Percentiles rank a stretch among this genome's conserved stretches.
These are phyloP conservation scores for Gastrolobium bilobum DNA, from an alignment of 306 rosid genomes.

Conservation along the genomic window DNA sequence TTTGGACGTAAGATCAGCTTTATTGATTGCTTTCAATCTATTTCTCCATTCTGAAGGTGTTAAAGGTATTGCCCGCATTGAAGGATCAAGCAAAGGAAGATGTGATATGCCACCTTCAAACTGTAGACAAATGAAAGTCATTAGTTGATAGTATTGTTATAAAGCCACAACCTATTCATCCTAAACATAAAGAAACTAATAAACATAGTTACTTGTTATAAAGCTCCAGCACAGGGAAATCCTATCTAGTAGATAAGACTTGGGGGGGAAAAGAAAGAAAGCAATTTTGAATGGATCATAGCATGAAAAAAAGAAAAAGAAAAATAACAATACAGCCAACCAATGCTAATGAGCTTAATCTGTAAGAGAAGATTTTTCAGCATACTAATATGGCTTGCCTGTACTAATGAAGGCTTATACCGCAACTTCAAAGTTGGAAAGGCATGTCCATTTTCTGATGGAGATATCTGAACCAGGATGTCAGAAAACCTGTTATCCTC, in stretches of 20 bases:
- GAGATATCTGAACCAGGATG: constrained; percentile 79
- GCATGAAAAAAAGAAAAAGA: background rate
- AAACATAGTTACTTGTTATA: constrained; percentile 26
- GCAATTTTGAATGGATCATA: background rate
- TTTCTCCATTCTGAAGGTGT: constrained; percentile 86
- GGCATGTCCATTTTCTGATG: constrained; percentile 77
- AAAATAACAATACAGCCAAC: constrained; percentile 10
- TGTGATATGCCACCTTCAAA: constrained; percentile 76
- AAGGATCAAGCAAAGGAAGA: constrained; percentile 88
- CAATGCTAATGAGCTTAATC: background rate
- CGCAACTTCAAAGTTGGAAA: constrained; percentile 91
- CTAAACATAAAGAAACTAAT: constrained; percentile 23
- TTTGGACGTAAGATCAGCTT: constrained; percentile 50
- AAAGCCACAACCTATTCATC: constrained; percentile 21
- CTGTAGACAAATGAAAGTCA: constrained; percentile 57
- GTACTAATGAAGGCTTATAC: constrained; percentile 89
- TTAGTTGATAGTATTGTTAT: constrained; percentile 32
- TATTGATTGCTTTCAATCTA: constrained; percentile 62
- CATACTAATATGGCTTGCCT: constrained; percentile 61
- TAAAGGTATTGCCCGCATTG: constrained; percentile 80
- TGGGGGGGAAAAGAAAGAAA: background rate
- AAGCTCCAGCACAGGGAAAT: constrained; percentile 38
- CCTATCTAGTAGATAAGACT: constrained; percentile 7
- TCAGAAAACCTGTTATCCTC: constrained; percentile 78
- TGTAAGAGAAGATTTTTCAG: background rate